These are phyloP conservation scores for Avena insularis DNA, from an alignment of 176 grass and related monocot species.

Conservation along the genomic window DNA sequence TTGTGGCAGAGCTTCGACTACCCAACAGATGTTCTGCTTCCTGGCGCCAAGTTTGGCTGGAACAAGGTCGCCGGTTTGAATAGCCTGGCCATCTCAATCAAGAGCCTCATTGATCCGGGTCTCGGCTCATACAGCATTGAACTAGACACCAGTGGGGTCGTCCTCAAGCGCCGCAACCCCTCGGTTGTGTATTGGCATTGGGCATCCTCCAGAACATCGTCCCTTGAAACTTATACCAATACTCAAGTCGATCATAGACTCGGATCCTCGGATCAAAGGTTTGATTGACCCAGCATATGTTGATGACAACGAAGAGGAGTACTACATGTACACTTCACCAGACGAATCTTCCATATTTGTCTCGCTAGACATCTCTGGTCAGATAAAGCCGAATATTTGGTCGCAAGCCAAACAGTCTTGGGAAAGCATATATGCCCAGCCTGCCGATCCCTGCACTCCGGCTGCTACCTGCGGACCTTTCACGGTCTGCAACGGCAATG, in stretches of 20 bases:
- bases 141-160: slow-evolving; percentile 6
- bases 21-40: slow-evolving; percentile 33
- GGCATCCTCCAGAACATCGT: slow-evolving; percentile 47
- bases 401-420: slow-evolving; percentile 37
- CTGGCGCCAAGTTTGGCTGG: slow-evolving; percentile 52
- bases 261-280: slow-evolving; percentile 38
- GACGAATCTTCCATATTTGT: slow-evolving; percentile 36
- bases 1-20: slow-evolving; percentile 15
- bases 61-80: slow-evolving; percentile 52
- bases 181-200: slow-evolving; percentile 2
- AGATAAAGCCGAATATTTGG: slow-evolving; percentile 52
- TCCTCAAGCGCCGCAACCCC: slow-evolving; percentile 18
- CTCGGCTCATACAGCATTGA: slow-evolving; percentile 45
- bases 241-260: background rate
- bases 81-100: background rate
- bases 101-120: slow-evolving; percentile 35
- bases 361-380: slow-evolving; percentile 49
- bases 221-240: slow-evolving; percentile 43
- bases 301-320: slow-evolving; percentile 36
- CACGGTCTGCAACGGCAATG: slow-evolving; percentile 52
- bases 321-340: slow-evolving; percentile 55
- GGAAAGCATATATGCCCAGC: slow-evolving; percentile 42
- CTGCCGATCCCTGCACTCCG: slow-evolving; percentile 44
- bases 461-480: slow-evolving; percentile 60
- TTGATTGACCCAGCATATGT: slow-evolving; percentile 38